Base-by-base conservation (phyloP, 179 eudicot species). In the Actinidia chinensis region DNA sequence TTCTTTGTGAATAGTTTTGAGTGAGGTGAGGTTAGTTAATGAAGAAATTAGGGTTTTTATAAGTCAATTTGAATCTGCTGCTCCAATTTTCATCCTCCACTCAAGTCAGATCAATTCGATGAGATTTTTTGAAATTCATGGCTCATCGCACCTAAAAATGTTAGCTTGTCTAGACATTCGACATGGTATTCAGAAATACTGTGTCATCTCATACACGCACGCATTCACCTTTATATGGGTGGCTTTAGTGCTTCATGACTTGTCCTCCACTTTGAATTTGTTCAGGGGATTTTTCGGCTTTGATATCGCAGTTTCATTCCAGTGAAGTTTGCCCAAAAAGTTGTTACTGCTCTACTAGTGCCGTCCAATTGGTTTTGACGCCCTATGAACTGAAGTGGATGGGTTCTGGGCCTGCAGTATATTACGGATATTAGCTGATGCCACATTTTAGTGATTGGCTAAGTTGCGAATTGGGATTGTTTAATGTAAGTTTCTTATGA, bases 101-200 rank as follows among this genome's bases (percentile, higher is more conserved):
- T n/a, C n/a, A n/a, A n/a, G n/a, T n/a, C n/a, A n/a, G n/a, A n/a
- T n/a, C n/a, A n/a, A n/a, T n/a, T n/a, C n/a, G n/a, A n/a, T n/a
- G n/a, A 54, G 43, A 76, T 51, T 70, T 28, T 23, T 44, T 79
- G 59, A 76, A 78, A 11, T 73, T 79, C 61, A 15, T 65, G 78
- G 79, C 56, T 54, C 74, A 17, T 83, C 48, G 83, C 83, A 77
- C 76, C 68, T 56, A 7, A 67, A 67, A 61, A 40, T 64, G 63
- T 77, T n/a, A n/a, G n/a, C 77, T 74, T 77, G 84, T 81, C 76
- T 77, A 51, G 51, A 48, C 8, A n/a, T n/a, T 59, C 66, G 46
- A 17, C 12, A 28, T 28, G 33, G 33, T 28, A 28, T 28, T 28
- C n/a, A 1, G 33, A 28, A 0, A 28, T 1, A 28, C 72, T 69